Percentiles rank a stretch among this genome's conserved stretches.
Conservation (phyloP, 2,329 filamentous ascomycete genomes). For the Cladophialophora carrionii region DNA sequence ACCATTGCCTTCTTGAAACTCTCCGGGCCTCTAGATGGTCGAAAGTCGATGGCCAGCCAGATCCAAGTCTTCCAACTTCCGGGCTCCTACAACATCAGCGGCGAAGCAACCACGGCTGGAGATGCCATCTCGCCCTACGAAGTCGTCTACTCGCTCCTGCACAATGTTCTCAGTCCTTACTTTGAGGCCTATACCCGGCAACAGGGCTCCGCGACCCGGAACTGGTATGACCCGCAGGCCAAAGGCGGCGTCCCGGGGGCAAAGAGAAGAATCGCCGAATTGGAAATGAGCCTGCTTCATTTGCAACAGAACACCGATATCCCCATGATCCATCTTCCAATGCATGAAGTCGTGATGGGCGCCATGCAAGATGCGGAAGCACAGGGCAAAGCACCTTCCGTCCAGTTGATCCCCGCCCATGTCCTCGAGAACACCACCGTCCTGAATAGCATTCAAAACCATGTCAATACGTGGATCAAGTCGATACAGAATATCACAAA, state of each 20-base stretch:
- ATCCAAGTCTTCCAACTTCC: conserved; percentile 92
- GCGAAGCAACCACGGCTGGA: conserved; percentile 59
- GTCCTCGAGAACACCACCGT: conserved; percentile 89
- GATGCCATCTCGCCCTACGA: conserved; percentile 83
- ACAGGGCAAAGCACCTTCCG: conserved; percentile 68
- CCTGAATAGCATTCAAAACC: conserved; percentile 89
- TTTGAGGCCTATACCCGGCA: conserved; percentile 95
- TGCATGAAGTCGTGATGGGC: conserved; percentile 84
- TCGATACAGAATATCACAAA: conserved; percentile 96
- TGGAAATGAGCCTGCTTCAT: conserved; percentile 87
- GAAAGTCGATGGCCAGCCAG: conserved; percentile 79
- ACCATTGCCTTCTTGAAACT: conserved; percentile 91
- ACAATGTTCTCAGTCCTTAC: conserved; percentile 89
- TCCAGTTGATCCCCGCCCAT: conserved; percentile 74
- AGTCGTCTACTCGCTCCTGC: conserved; percentile 86
- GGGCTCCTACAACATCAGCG: conserved; percentile 59
- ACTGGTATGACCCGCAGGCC: conserved; percentile 80
- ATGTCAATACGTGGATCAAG: conserved; percentile 97
- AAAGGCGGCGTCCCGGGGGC: conserved; percentile 96
- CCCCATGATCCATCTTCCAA: conserved; percentile 81
- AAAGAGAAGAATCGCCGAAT: conserved; percentile 93
- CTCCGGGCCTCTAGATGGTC: conserved; percentile 81
- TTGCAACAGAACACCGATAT: conserved; percentile 98
- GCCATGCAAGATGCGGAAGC: conserved; percentile 77
- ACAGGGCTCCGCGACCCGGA: conserved; percentile 69